Evolutionary conservation across 129 eudicot genomes (phyloP).

Genomic region (Saposhnikovia divaricata): DNA sequence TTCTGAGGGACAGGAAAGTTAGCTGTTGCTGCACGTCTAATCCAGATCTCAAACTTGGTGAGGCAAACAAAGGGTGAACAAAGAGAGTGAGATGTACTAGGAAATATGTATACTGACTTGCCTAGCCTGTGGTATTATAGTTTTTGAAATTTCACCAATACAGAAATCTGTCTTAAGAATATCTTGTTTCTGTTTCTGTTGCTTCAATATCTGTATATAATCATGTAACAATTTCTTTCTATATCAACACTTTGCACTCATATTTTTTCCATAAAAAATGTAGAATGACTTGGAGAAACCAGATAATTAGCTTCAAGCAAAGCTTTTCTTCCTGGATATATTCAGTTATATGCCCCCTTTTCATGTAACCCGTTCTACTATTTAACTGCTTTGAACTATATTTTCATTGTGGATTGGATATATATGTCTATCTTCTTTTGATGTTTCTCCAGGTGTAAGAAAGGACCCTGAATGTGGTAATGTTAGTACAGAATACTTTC

Average conservation of each 20-base stretch:
- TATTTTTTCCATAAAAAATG: neutral
- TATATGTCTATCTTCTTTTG: neutral
- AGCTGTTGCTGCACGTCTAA: neutral
- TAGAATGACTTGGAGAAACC: neutral
- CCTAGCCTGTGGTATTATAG: neutral
- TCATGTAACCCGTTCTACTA: neutral
- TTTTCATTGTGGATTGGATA: neutral
- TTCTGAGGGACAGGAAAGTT: neutral
- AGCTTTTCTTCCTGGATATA: neutral
- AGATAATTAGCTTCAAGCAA: neutral
- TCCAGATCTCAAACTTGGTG: neutral
- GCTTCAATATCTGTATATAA: neutral
- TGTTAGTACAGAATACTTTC: slow-evolving; percentile 27
- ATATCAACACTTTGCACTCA: neutral
- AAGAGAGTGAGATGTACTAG: neutral
- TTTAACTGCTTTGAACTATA: neutral
- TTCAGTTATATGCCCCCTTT: neutral
- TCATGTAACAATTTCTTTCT: neutral
- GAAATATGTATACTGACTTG: neutral
- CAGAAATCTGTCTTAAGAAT: neutral
- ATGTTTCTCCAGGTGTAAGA: slow-evolving; percentile 41
- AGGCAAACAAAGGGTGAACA: neutral
- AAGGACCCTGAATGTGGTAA: slow-evolving; percentile 27
- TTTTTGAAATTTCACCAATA: neutral
- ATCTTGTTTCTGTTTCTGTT: neutral